Percentiles rank a stretch among this genome's conserved stretches.
These are phyloP conservation scores for Citrullus amarus DNA, from an alignment of 306 rosid genomes.

Conservation along the genomic window DNA sequence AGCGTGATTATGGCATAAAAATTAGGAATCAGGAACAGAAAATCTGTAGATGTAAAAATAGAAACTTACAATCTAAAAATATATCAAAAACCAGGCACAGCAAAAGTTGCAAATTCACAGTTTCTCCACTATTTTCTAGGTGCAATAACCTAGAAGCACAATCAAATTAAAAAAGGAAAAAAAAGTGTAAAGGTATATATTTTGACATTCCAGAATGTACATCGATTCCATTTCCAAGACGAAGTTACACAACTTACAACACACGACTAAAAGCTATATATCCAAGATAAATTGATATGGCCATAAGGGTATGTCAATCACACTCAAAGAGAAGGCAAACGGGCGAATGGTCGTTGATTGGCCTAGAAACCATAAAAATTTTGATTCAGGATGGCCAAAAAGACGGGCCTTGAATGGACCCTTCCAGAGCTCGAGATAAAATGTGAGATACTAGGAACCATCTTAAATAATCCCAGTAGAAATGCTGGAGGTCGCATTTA, in stretches of 20 bases:
- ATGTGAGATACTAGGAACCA: neutral
- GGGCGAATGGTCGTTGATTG: constrained; percentile 17
- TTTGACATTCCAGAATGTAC: constrained; percentile 21
- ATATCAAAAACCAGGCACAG: neutral
- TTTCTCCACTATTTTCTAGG: constrained; percentile 8
- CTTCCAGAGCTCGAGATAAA: constrained; percentile 3
- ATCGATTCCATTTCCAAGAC: constrained; percentile 21
- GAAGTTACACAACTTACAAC: constrained; percentile 19
- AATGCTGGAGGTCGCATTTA: constrained; percentile 69
- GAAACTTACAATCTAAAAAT: neutral
- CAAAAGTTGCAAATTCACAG: neutral
- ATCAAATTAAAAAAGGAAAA: neutral
- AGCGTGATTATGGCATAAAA: neutral
- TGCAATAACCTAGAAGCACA: constrained; percentile 28
- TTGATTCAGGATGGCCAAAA: constrained; percentile 3
- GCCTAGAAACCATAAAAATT: constrained; percentile 8
- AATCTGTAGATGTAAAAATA: neutral
- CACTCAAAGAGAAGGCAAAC: constrained; percentile 9
- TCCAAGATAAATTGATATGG: constrained; percentile 18
- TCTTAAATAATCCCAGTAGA: constrained; percentile 40
- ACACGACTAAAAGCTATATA: constrained; percentile 4
- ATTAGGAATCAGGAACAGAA: neutral
- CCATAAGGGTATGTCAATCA: constrained; percentile 11
- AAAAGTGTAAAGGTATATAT: constrained; percentile 9
- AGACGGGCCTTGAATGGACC: neutral